Base-by-base conservation (phyloP, 208 protist species). In the Novymonas esmeraldas region DNA sequence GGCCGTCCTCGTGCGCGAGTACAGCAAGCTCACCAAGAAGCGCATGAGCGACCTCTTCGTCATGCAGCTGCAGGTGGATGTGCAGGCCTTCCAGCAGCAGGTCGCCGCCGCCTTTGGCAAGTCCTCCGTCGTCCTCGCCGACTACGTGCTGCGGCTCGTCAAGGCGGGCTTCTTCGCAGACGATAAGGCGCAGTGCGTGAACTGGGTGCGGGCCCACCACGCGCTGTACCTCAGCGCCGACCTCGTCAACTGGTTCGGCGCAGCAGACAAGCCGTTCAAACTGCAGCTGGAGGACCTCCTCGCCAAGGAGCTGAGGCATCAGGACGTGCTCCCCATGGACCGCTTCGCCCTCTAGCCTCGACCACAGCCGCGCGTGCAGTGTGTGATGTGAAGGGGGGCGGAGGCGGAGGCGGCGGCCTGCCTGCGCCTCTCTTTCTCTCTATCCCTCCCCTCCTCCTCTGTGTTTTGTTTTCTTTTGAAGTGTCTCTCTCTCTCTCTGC, bases 41-140 rank as follows among this genome's bases (percentile, higher is more conserved):
- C 82, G 83, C 56, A 67, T 85, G 52, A 85, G 33, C 36, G 87
- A 94, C 62, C 66, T 85, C 33, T 69, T 87, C 28, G 85, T 93
- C 36, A 94, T 93, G 90, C 82, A 92, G 81, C 63, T 95, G 26
- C 83, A 86, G 73, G 86, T 95, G 14, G 90, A 95, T 38, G 84
- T 76, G 28, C 87, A 95, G 68, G 78, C 62, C 52, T 92, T 95
- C 63, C 81, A 87, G 49, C 85, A 95, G 70, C 83, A 90, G 59
- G 81, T 81, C 6, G 77, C 65, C 22, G 49, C 70, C 13, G 64
- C 73, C 9, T 85, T 94, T 54, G 85, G 90, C 18, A 72, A 70
- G 36, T 58, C 66, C 20, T 82, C 75, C 11, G 70, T 94, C 20
- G 83, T 90, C 10, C 29, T 89, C 7, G 80, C 87, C 26, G 72